Percentiles rank a stretch among this genome's conserved stretches.
These are phyloP conservation scores for Spathaspora sp. DNA, from an alignment of 805 yeast species.

Conservation along the genomic window DNA sequence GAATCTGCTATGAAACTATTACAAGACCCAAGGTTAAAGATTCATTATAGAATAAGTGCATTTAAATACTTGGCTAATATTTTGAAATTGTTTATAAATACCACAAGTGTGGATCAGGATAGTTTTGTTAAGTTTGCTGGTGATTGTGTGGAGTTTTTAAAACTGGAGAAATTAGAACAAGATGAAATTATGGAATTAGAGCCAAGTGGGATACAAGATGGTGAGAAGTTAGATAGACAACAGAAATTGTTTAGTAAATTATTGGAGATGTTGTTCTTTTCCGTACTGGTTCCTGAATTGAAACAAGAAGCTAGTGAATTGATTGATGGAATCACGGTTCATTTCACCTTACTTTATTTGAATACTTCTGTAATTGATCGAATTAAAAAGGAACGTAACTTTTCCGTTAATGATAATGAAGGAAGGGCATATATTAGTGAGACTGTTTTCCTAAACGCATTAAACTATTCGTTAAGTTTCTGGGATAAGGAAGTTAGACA, in stretches of 20 bases:
- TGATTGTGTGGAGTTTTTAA: slow-evolving; percentile 45
- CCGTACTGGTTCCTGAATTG: slow-evolving; percentile 72
- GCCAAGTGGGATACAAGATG: slow-evolving; percentile 44
- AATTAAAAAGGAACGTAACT: slow-evolving; percentile 62
- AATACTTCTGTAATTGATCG: slow-evolving; percentile 70
- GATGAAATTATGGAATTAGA: slow-evolving; percentile 23
- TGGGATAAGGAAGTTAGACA: slow-evolving; percentile 67
- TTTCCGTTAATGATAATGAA: slow-evolving; percentile 74
- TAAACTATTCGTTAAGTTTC: slow-evolving; percentile 76
- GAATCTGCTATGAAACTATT: slow-evolving; percentile 72
- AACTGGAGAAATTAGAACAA: slow-evolving; percentile 34
- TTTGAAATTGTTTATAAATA: slow-evolving; percentile 63
- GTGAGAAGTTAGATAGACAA: slow-evolving; percentile 49
- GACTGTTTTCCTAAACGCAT: slow-evolving; percentile 66
- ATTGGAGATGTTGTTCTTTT: slow-evolving; percentile 66
- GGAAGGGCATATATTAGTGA: slow-evolving; percentile 71
- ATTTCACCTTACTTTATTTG: slow-evolving; percentile 73
- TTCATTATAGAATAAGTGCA: slow-evolving; percentile 73
- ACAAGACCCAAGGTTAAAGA: slow-evolving; percentile 59
- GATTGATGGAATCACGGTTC: slow-evolving; percentile 68
- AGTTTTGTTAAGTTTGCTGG: slow-evolving; percentile 42
- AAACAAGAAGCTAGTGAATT: slow-evolving; percentile 62
- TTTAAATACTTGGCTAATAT: slow-evolving; percentile 67
- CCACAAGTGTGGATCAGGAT: slow-evolving; percentile 42
- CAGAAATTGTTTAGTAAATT: slow-evolving; percentile 64